Conservation (phyloP, 495 filamentous ascomycete species). For the Lophiotrema nucula region DNA sequence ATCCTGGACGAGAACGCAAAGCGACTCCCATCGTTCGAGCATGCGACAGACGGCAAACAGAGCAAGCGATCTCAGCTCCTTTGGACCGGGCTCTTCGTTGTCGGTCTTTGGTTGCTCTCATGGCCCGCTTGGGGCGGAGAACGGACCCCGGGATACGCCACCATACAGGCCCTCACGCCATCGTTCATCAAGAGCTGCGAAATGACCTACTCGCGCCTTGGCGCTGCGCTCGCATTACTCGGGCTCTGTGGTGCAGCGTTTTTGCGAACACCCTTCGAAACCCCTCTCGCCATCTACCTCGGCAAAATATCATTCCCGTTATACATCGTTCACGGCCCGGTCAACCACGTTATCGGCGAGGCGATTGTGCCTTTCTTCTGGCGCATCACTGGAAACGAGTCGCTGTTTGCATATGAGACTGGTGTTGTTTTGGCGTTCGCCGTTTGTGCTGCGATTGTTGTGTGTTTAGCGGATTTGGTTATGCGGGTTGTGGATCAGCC, state of each 20-base stretch:
- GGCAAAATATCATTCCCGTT: constrained; percentile 53
- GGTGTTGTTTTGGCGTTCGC: constrained; percentile 53
- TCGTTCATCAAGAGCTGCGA: neutral
- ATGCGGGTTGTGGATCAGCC: constrained; percentile 59
- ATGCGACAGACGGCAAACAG: neutral
- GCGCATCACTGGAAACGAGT: constrained; percentile 53
- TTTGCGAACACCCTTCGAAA: constrained; percentile 22
- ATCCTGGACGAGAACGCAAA: constrained; percentile 32
- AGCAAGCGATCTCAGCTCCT: neutral
- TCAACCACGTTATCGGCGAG: constrained; percentile 48
- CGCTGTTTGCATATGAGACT: constrained; percentile 51
- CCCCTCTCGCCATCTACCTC: constrained; percentile 44
- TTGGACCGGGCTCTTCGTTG: constrained; percentile 5
- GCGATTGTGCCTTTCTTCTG: constrained; percentile 50
- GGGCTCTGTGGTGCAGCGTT: constrained; percentile 2
- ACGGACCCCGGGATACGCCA: constrained; percentile 17
- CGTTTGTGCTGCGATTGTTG: constrained; percentile 44
- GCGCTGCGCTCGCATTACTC: constrained; percentile 14
- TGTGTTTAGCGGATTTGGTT: constrained; percentile 61
- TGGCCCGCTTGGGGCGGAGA: constrained; percentile 16
- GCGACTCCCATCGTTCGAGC: constrained; percentile 5
- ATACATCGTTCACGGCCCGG: constrained; percentile 55
- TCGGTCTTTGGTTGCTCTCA: constrained; percentile 27
- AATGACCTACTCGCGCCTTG: constrained; percentile 11
- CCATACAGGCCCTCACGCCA: constrained; percentile 12